Percentiles rank a stretch among this genome's conserved stretches.
These are phyloP conservation scores for Pythium phragmitis DNA, from an alignment of 352 stramenopile species.

Conservation along the genomic window DNA sequence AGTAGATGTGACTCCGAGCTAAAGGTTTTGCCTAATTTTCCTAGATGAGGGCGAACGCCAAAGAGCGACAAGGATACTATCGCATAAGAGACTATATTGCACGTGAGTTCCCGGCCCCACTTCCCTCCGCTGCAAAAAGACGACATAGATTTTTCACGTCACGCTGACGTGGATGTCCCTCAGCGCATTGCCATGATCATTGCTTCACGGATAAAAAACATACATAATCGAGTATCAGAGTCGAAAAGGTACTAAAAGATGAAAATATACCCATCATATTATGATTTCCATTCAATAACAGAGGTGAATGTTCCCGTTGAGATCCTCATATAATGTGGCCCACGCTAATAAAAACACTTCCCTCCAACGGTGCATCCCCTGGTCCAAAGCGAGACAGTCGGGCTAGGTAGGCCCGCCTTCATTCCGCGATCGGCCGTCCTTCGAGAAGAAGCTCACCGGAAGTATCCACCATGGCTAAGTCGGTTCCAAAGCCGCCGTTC, in stretches of 20 bases:
- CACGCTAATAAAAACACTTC: background rate
- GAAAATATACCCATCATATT: too few relatives aligned
- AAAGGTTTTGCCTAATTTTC: background rate
- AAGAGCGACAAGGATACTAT: background rate
- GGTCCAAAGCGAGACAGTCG: conserved; percentile 6
- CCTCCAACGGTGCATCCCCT: background rate
- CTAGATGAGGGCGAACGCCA: background rate
- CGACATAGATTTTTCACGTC: background rate
- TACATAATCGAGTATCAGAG: too few relatives aligned
- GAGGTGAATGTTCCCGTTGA: background rate
- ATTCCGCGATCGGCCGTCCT: conserved; percentile 8
- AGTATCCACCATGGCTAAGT: conserved; percentile 43
- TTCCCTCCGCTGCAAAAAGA: too few relatives aligned
- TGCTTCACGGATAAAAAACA: too few relatives aligned
- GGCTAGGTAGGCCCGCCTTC: background rate
- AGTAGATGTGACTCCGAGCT: background rate
- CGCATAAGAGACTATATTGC: background rate
- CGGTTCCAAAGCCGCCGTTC: conserved; percentile 66
- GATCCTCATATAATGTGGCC: background rate
- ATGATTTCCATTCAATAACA: too few relatives aligned
- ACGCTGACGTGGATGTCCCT: background rate
- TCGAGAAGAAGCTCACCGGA: conserved; percentile 24
- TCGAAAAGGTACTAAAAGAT: too few relatives aligned
- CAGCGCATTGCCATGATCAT: too few relatives aligned
- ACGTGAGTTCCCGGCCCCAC: background rate